These are phyloP conservation scores for Coniosporium tulheliwenetii DNA, from an alignment of 2,329 filamentous ascomycete genomes.

Conservation along the genomic window DNA sequence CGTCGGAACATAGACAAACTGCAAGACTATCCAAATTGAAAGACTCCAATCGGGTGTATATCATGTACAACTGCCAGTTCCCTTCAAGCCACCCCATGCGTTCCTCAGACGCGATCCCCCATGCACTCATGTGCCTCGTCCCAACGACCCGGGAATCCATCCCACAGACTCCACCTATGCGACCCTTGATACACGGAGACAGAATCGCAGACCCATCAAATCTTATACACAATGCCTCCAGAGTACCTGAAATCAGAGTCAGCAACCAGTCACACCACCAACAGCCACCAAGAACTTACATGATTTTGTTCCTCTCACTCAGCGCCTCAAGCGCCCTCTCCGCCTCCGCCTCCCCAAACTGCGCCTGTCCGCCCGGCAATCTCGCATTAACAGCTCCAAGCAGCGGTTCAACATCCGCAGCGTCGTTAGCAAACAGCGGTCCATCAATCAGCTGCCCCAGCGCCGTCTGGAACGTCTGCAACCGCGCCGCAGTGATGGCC, in stretches of 20 bases:
- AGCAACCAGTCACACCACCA: not conserved
- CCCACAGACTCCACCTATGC: too few species aligned
- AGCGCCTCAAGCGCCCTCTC: slow-evolving; percentile 63
- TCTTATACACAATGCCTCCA: slow-evolving; percentile 34
- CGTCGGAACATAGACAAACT: too few species aligned
- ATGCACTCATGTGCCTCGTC: too few species aligned
- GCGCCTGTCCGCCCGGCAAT: slow-evolving; percentile 39
- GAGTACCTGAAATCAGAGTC: slow-evolving; percentile 8
- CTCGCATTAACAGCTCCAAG: slow-evolving; percentile 65
- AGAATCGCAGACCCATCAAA: slow-evolving; percentile 8
- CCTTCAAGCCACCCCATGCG: too few species aligned
- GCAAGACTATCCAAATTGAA: too few species aligned
- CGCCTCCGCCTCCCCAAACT: slow-evolving; percentile 59
- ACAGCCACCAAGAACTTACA: slow-evolving; percentile 43
- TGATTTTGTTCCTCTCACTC: slow-evolving; percentile 76
- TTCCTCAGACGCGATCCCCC: too few species aligned
- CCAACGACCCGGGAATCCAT: too few species aligned
- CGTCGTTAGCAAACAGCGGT: slow-evolving; percentile 74
- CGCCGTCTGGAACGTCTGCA: slow-evolving; percentile 61
- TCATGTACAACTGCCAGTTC: too few species aligned
- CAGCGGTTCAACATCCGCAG: slow-evolving; percentile 58
- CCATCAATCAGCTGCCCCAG: slow-evolving; percentile 74
- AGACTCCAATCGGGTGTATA: too few species aligned
- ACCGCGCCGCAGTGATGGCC: slow-evolving; percentile 44
- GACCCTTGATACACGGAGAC: too few species aligned